Percentiles rank a stretch among this genome's conserved stretches.
Evolutionary conservation across 345 rosid genomes (phyloP).

Genomic region (Diplotaxis tenuifolia): DNA sequence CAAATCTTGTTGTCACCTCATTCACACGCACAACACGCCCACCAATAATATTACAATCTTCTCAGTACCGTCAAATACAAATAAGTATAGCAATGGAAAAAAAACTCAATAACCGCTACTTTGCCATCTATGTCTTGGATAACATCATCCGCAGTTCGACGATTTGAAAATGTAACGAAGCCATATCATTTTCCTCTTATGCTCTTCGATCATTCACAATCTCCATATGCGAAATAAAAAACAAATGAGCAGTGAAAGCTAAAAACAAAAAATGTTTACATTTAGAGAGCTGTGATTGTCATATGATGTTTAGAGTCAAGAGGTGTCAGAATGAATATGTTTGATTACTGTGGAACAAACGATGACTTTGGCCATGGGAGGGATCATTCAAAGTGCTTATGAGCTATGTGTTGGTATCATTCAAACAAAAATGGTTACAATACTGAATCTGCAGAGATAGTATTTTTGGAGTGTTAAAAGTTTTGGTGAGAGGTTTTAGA

Average conservation of each 20-base stretch:
- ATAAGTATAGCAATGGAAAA: background rate
- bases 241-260: background rate
- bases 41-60: constrained; percentile 46
- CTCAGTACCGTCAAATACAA: constrained; percentile 20
- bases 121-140: constrained; percentile 82
- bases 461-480: background rate
- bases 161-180: constrained; percentile 77
- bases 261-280: too few species aligned
- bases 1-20: constrained; percentile 68
- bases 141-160: constrained; percentile 75
- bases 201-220: constrained; percentile 63
- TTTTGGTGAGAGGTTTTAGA: background rate
- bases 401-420: too few species aligned
- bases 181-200: constrained; percentile 82
- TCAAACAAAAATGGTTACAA: background rate
- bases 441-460: constrained; percentile 18
- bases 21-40: constrained; percentile 79
- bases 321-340: too few species aligned
- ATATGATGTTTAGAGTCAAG: too few species aligned
- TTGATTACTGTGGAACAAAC: too few species aligned
- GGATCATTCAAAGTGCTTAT: too few species aligned
- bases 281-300: too few species aligned
- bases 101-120: constrained; percentile 43
- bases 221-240: constrained; percentile 36
- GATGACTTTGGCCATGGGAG: too few species aligned